Evolutionary conservation across 192 early-diverging fungal species (phyloP).

Genomic region (Piromyces sp.): DNA sequence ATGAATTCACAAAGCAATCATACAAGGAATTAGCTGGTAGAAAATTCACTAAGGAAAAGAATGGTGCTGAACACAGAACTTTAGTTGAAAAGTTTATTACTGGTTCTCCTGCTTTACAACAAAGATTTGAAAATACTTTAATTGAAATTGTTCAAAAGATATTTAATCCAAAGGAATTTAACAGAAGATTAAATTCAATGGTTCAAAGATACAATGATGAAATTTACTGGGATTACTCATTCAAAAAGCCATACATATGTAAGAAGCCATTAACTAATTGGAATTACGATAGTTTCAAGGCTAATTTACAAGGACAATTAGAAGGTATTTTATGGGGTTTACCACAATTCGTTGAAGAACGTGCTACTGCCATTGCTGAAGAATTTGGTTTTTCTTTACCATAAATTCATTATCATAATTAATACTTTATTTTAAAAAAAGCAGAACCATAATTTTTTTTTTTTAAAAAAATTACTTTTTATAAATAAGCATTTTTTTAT

Average conservation of each 20-base stretch:
- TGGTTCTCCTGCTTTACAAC: background rate
- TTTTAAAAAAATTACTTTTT: too few relatives aligned
- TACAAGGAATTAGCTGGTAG: background rate
- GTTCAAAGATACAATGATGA: background rate
- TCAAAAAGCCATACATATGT: background rate
- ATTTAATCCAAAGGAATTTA: background rate
- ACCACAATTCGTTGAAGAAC: background rate
- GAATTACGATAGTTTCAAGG: background rate
- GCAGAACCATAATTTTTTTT: too few relatives aligned
- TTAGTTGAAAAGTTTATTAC: background rate
- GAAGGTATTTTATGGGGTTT: background rate
- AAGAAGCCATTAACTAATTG: background rate
- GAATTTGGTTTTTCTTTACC: background rate
- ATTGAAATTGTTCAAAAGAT: background rate
- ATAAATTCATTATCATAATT: too few relatives aligned
- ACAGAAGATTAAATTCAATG: background rate
- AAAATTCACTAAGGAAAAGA: background rate
- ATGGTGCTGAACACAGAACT: background rate
- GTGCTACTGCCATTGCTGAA: background rate
- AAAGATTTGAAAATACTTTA: background rate
- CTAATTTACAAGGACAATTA: background rate
- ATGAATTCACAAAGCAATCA: background rate
- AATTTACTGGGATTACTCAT: background rate
- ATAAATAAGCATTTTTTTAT: too few relatives aligned
- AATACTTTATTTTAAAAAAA: too few relatives aligned